Evolutionary conservation across 805 yeast genomes (phyloP).

Genomic region (Soucietia sequanensis): DNA sequence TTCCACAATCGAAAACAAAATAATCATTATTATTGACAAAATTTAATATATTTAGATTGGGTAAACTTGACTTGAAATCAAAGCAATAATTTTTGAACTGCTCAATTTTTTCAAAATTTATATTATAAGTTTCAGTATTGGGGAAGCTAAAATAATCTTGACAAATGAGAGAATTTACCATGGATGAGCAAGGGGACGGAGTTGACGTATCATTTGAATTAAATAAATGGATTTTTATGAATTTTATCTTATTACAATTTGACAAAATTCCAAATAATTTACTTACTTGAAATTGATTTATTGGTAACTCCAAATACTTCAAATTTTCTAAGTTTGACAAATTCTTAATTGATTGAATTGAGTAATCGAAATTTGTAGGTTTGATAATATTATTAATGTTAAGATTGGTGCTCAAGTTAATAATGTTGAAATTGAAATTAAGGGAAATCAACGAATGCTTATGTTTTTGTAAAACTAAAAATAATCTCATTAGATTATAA

Average conservation of each 20-base stretch:
- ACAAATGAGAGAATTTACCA: constrained; percentile 7
- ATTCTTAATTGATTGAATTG: not conserved
- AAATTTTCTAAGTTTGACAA: constrained; percentile 5
- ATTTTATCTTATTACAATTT: constrained; percentile 2
- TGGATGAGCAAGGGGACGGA: not conserved
- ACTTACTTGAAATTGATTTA: constrained; percentile 7
- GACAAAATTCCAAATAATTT: constrained; percentile 4
- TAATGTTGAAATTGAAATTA: constrained; percentile 6
- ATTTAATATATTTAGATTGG: not conserved
- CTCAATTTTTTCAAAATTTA: not conserved
- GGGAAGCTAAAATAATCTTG: constrained; percentile 8
- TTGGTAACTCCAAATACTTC: constrained; percentile 8
- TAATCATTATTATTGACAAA: not conserved
- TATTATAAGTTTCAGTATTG: constrained; percentile 2
- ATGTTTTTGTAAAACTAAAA: constrained; percentile 5
- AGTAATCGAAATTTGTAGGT: constrained; percentile 2
- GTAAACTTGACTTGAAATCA: constrained; percentile 1
- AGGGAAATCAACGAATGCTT: constrained; percentile 4
- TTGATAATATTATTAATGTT: constrained; percentile 3
- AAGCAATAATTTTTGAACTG: constrained; percentile 3
- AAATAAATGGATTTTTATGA: constrained; percentile 5
- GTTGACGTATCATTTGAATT: not conserved
- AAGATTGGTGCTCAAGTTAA: constrained; percentile 1
- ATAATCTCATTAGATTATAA: constrained; percentile 1
- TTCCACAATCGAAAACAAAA: constrained; percentile 2